Conservation (phyloP, 202 grass and related monocot species). For the Panicum virgatum region DNA sequence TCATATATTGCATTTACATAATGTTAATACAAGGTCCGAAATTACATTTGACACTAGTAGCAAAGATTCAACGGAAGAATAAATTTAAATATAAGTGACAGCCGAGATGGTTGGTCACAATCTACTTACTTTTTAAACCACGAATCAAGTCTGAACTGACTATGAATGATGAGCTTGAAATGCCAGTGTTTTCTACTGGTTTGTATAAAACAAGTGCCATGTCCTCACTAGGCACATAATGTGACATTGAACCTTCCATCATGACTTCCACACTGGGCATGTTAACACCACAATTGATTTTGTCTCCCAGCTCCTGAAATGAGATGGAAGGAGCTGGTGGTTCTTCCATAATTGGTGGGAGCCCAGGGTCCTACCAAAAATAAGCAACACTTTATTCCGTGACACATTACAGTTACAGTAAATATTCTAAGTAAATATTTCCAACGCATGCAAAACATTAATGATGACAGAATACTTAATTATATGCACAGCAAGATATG, state of each 20-base stretch:
- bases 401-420: slow-evolving; percentile 26
- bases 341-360: slow-evolving; percentile 72
- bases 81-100: background rate
- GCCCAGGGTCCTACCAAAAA: slow-evolving; percentile 66
- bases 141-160: slow-evolving; percentile 71
- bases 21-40: background rate
- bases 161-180: slow-evolving; percentile 62
- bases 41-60: slow-evolving; percentile 34
- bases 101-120: slow-evolving; percentile 5
- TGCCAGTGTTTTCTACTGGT: slow-evolving; percentile 46
- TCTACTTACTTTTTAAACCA: slow-evolving; percentile 82
- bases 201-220: slow-evolving; percentile 89
- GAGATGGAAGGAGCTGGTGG: slow-evolving; percentile 11
- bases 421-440: slow-evolving; percentile 14
- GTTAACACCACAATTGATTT: slow-evolving; percentile 30
- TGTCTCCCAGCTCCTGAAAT: slow-evolving; percentile 33
- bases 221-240: slow-evolving; percentile 42
- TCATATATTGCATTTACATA: background rate
- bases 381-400: slow-evolving; percentile 28
- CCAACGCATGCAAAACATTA: background rate
- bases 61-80: slow-evolving; percentile 17
- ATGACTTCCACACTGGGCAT: slow-evolving; percentile 39
- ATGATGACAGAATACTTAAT: background rate
- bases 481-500: slow-evolving; percentile 13
- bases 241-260: slow-evolving; percentile 44